Evolutionary conservation across 805 yeast species (phyloP).

Genomic region (Candida maesae): DNA sequence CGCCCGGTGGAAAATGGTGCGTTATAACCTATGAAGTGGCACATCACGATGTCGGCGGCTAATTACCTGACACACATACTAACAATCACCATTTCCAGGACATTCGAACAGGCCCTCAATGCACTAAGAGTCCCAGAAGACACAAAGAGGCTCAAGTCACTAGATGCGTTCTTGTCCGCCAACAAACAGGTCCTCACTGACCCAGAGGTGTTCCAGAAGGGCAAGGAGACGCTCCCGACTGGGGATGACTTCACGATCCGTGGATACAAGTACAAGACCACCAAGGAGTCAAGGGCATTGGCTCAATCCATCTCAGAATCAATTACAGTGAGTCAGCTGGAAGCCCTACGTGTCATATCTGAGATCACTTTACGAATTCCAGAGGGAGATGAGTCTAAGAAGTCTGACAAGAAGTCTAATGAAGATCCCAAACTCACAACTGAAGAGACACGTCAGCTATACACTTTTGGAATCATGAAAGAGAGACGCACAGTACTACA

Average conservation of each 20-base stretch:
- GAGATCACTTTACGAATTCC: constrained; percentile 39
- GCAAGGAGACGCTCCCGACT: constrained; percentile 9
- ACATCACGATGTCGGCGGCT: background rate
- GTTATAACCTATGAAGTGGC: background rate
- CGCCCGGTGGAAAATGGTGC: constrained; percentile 3
- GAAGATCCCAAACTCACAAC: constrained; percentile 6
- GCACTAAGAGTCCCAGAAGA: constrained; percentile 16
- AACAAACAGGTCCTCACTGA: constrained; percentile 12
- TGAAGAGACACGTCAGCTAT: constrained; percentile 19
- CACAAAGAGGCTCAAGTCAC: constrained; percentile 13
- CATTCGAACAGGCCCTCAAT: constrained; percentile 25
- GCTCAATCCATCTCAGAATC: constrained; percentile 38
- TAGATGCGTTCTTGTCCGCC: constrained; percentile 17
- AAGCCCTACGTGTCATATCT: constrained; percentile 45
- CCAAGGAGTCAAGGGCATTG: constrained; percentile 32
- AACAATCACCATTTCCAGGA: constrained; percentile 19
- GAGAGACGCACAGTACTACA: constrained; percentile 51
- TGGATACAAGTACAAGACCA: constrained; percentile 35
- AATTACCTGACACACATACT: background rate
- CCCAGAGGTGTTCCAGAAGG: constrained; percentile 10
- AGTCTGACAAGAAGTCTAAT: constrained; percentile 9
- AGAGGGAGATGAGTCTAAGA: constrained; percentile 9
- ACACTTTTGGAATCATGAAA: constrained; percentile 38
- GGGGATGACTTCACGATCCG: constrained; percentile 35
- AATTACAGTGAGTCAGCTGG: constrained; percentile 39